Conservation (phyloP, 768 basidiomycete genomes). For the Hydnomerulius pinastri region DNA sequence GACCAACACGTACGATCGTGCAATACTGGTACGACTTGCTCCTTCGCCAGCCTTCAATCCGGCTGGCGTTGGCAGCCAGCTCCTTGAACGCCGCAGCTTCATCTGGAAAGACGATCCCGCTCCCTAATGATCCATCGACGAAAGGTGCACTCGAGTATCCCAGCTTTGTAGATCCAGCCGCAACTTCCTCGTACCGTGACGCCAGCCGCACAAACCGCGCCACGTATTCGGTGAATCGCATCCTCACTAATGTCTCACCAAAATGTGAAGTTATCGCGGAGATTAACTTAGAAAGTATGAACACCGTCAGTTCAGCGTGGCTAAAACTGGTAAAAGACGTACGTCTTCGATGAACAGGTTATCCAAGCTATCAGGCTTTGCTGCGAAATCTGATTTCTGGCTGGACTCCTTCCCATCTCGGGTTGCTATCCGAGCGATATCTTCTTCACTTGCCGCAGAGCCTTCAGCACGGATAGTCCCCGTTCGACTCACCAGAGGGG, state of each 20-base stretch:
- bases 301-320: background rate
- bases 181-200: constrained; percentile 89
- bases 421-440: constrained; percentile 55
- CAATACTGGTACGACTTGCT: constrained; percentile 80
- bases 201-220: constrained; percentile 85
- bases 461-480: constrained; percentile 68
- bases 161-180: constrained; percentile 68
- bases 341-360: constrained; percentile 94
- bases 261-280: constrained; percentile 89
- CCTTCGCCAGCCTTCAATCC: constrained; percentile 92
- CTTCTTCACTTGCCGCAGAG: constrained; percentile 67
- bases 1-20: constrained; percentile 52
- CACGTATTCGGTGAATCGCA: constrained; percentile 89
- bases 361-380: constrained; percentile 67
- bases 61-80: constrained; percentile 69
- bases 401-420: constrained; percentile 52
- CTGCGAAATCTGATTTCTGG: constrained; percentile 53
- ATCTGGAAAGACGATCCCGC: constrained; percentile 79
- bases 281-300: constrained; percentile 57
- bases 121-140: constrained; percentile 56
- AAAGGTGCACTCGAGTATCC: constrained; percentile 67
- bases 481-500: constrained; percentile 52
- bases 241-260: constrained; percentile 85
- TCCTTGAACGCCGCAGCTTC: constrained; percentile 69
- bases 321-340: constrained; percentile 28